Evolutionary conservation across 331 rosid genomes (phyloP), one percentile per base, ranked within the genome.

Genomic region (Rhamnella rubrinervis): DNA sequence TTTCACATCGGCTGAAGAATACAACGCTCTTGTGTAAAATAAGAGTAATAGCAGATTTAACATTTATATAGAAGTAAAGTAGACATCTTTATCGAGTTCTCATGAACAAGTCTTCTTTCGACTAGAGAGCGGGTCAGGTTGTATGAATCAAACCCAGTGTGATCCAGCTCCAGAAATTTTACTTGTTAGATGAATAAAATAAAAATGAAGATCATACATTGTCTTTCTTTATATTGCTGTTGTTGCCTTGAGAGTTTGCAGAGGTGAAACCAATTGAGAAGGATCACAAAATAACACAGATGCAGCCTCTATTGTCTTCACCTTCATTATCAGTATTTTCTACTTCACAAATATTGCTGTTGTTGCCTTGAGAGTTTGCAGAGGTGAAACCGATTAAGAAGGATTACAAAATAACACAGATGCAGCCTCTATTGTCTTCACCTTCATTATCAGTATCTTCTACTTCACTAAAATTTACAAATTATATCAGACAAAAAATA

Each of bases 221-320:
- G 4, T 44, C 14, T 44, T 11, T 44, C 49, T 23, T 44, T 44
- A 14, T 44, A 44, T 44, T 14, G 16, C 51, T 35, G 66, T 19
- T 18, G 50, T 61, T 71, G 61, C 44, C 31, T 68, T 55, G 11
- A 59, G 19, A 75, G 62, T 55, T 53, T 65, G 71, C 62, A 70
- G 63, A 71, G 63, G 3, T 37, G 72, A 59, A 58, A 61, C 25
- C 56, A 41, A 44, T 46, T 44, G 65, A 49, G 63, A 41, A 25
- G 14, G 39, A 52, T 85, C 86, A 85, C 38, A 79, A 73, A 79
- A 85, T 85, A 26, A 78, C 71, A 58, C 89, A 85, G 39, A 66
- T 59, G 70, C 89, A 85, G 68, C 80, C 50, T 69, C 82, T 63
- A 25, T 50, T 66, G 69, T 73, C 73, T 21, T 73, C 82, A 11